Evolutionary conservation across 1,139 yeast genomes (phyloP), one percentile per base, ranked within the genome.

Genomic region (Sugiyamaella neomexicana): DNA sequence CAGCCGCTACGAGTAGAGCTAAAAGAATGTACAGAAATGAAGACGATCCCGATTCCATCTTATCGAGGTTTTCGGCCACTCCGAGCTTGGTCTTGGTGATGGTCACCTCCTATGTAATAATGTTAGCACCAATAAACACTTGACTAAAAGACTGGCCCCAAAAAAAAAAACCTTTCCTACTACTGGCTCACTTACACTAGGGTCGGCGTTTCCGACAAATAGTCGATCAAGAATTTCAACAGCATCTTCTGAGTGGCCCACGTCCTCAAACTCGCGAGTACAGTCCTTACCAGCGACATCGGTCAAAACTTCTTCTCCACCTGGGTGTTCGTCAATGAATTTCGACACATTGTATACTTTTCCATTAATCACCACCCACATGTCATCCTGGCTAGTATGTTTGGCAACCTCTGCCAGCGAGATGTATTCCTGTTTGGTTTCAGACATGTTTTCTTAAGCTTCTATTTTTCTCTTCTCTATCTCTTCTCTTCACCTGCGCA

Each of bases 231-330:
- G 78, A 60, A 86, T 79, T 64, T 86, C 95, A 63, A 84, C 83
- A 37, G 99, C 98, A 65, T 91, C 97, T 62, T 91, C 97, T 40
- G 98, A 90, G 74, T 93, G 99, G 41, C 99, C 99, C 68, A 93
- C 91, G 70, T 93, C 99, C 59, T 89, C 90, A 69, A 93, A 93
- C 37, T 96, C 91, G 63, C 85, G 93, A 46, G 99, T 91, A 57
- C 97, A 95, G 72, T 95, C 99, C 55, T 78, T 77, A 62, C 99
- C 99, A 57, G 93, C 98, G 65, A 84, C 81, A 68, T 95, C 99
- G 54, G 86, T 75, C 64, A 93, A 80, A 50, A 93, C 97, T 73
- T 95, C 99, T 73, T 90, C 98, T 69, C 99, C 99, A 77, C 99
- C 99, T 59, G 96, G 96, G 75, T 93, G 99, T 76, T 93, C 98